Evolutionary conservation across 345 rosid species (phyloP), one percentile per base, ranked within the genome.

Genomic region (Moricandia arvensis): DNA sequence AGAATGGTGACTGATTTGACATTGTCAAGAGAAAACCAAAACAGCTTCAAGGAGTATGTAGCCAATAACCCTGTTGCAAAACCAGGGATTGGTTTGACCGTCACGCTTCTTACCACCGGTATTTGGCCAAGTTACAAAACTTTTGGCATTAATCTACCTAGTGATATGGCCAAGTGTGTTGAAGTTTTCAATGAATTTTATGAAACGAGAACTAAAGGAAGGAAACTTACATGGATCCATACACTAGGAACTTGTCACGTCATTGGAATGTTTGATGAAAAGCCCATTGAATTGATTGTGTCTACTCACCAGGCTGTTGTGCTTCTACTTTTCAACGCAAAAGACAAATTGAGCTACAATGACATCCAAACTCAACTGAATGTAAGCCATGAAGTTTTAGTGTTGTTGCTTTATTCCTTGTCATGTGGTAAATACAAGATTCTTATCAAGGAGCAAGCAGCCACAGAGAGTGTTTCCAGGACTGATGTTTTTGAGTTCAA

Each of bases 121-220:
- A 87, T 87, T 72, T 93, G 98, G 98, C 98, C 97, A 38, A 91
- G 90, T 75, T 93, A 87, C 80, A 91, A 93, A 60, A 85, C 93
- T 30, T 86, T 86, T 71, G 91, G 88, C 84, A 82, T 89, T 35
- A 93, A 86, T 57, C 93, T 91, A 45, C 96, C 98, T 1, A 78
- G 79, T 24, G 98, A 91, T 81, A 91, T 91, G 96, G 98, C 87
- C 37, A 88, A 82, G 75, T 88, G 92, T 69, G 85, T 85, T 33
- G 85, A 85, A 87, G 86, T 83, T 62, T 90, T 86, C 76, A 75
- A 80, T 61, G 83, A 79, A 59, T 90, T 90, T 68, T 88, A 86
- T 54, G 82, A 80, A 75, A 83, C 84, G 12, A 85, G 72, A 67
- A 86, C 85, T 0, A 86, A 85, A 68, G 79, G 79, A 61, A 83